These are phyloP conservation scores for Zangia roseola DNA, from an alignment of 768 basidiomycete species.

Conservation along the genomic window DNA sequence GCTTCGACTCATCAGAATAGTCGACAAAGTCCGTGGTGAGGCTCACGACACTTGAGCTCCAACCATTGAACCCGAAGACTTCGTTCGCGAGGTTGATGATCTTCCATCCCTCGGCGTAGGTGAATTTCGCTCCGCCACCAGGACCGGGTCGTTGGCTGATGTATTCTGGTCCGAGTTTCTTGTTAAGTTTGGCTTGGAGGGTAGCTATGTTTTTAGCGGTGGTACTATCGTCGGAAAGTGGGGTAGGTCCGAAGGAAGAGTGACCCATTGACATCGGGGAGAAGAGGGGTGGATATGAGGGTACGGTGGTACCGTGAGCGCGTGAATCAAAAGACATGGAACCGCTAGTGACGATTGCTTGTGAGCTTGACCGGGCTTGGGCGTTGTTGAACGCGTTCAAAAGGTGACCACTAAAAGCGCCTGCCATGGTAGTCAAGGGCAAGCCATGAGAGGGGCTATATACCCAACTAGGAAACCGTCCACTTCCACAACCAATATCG, in stretches of 20 bases:
- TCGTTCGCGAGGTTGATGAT: conserved; percentile 98
- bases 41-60: conserved; percentile 79
- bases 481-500: too few relatives aligned
- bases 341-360: conserved; percentile 46
- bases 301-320: conserved; percentile 45
- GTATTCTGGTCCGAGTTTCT: conserved; percentile 92
- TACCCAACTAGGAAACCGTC: background rate
- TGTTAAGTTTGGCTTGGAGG: conserved; percentile 79
- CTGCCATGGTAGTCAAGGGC: conserved; percentile 46
- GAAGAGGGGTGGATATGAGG: conserved; percentile 3
- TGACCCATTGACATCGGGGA: background rate
- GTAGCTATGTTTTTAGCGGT: conserved; percentile 54
- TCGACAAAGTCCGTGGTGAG: conserved; percentile 81
- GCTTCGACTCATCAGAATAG: conserved; percentile 59
- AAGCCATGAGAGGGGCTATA: conserved; percentile 5
- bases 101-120: conserved; percentile 97
- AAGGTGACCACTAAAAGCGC: conserved; percentile 58
- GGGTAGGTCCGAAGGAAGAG: conserved; percentile 3
- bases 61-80: conserved; percentile 97
- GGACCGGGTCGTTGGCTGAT: conserved; percentile 88
- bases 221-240: conserved; percentile 58
- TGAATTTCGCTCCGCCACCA: conserved; percentile 82
- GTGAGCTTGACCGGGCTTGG: conserved; percentile 21
- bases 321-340: conserved; percentile 59
- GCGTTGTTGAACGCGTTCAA: conserved; percentile 41